Evolutionary conservation across 805 yeast genomes (phyloP).

Genomic region (Yarrowia yakushimensis): DNA sequence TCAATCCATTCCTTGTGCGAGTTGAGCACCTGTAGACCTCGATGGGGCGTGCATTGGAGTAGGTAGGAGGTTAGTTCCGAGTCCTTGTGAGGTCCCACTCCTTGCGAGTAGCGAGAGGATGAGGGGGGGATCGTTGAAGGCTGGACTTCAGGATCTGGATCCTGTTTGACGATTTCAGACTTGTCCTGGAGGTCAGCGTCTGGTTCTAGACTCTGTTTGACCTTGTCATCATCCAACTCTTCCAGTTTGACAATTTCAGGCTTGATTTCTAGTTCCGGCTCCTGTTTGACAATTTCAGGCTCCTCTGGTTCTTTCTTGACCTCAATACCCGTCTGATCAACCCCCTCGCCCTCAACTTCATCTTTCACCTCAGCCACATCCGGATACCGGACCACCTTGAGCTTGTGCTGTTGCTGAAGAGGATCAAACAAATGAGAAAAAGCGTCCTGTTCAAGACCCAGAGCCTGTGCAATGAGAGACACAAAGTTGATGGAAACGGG

Average conservation of each 20-base stretch:
- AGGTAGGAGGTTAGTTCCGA: slow-evolving; percentile 13
- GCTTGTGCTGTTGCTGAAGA: slow-evolving; percentile 10
- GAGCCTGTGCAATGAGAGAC: slow-evolving; percentile 7
- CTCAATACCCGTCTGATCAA: background rate
- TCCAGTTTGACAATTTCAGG: background rate
- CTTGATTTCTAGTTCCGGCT: no score
- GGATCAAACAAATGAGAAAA: background rate
- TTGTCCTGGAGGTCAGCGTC: background rate
- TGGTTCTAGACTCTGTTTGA: background rate
- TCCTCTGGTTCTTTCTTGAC: background rate
- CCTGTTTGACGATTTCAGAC: background rate
- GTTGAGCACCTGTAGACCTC: slow-evolving; percentile 18
- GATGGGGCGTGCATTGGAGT: background rate
- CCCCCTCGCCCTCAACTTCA: background rate
- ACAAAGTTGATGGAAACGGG: background rate
- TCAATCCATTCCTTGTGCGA: slow-evolving; percentile 18
- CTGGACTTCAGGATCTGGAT: background rate
- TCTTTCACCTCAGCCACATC: background rate
- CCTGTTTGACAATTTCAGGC: background rate
- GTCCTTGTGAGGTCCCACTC: slow-evolving; percentile 24
- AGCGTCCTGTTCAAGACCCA: slow-evolving; percentile 8
- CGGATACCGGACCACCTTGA: slow-evolving; percentile 21
- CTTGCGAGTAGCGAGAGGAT: background rate
- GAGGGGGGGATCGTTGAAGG: no score
- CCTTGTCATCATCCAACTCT: background rate